A percentile compares a stretch with the other conserved stretches of the same genome.
Evolutionary conservation across 106 monocot species (phyloP).

Genomic region (Dioscorea alata): DNA sequence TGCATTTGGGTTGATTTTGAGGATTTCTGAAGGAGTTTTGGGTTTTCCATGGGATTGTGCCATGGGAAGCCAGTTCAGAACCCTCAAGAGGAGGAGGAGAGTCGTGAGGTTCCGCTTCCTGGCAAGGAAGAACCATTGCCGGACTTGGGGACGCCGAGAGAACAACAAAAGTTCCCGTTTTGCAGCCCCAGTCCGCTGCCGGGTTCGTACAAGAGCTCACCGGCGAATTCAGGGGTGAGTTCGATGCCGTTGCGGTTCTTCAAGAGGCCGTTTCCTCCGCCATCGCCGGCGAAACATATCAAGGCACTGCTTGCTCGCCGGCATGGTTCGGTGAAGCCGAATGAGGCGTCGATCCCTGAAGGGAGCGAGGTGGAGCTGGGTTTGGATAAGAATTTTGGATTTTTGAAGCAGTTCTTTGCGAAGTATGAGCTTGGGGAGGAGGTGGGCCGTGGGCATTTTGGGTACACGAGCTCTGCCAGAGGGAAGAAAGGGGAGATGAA

Average conservation of each 20-base stretch:
- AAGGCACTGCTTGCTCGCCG: constrained; percentile 37
- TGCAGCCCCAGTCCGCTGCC: constrained; percentile 39
- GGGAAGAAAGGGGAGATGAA: constrained; percentile 18
- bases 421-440: constrained; percentile 22
- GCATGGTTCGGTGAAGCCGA: constrained; percentile 22
- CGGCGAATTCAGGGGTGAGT: constrained; percentile 14
- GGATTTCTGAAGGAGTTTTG: too few species aligned
- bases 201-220: constrained; percentile 31
- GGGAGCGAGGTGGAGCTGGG: constrained; percentile 12
- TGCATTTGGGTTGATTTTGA: neutral
- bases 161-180: constrained; percentile 28
- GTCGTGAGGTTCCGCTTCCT: neutral
- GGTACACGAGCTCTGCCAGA: constrained; percentile 8
- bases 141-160: constrained; percentile 15
- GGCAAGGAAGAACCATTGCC: constrained; percentile 11
- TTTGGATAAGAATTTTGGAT: constrained; percentile 44
- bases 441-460: constrained; percentile 18
- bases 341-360: constrained; percentile 18
- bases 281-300: constrained; percentile 47
- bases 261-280: constrained; percentile 55
- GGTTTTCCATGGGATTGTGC: constrained; percentile 37
- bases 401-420: constrained; percentile 14
- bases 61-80: constrained; percentile 28
- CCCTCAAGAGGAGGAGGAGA: neutral
- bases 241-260: constrained; percentile 53